Evolutionary conservation across 345 rosid species (phyloP).

Genomic region (Heritiera fomes): DNA sequence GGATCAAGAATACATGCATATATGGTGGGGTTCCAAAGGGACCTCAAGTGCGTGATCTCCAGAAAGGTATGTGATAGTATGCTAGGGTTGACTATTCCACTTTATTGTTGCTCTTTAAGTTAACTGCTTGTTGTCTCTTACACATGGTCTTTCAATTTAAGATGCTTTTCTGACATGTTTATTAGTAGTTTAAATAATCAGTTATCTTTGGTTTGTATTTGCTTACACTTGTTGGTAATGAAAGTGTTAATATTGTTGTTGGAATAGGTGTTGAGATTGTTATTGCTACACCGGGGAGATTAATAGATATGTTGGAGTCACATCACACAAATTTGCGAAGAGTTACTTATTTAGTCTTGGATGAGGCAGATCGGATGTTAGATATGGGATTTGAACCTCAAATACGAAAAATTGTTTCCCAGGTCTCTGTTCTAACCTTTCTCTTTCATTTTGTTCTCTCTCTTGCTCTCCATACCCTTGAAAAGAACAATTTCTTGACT

Average conservation of each 20-base stretch:
- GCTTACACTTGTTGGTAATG: slow-evolving; percentile 11
- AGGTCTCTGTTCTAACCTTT: slow-evolving; percentile 42
- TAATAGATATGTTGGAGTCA: slow-evolving; percentile 98
- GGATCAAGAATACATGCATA: slow-evolving; percentile 88
- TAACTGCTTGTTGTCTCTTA: slow-evolving; percentile 23
- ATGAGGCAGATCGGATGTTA: slow-evolving; percentile 99
- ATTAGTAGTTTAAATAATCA: slow-evolving; percentile 3
- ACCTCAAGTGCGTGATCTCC: slow-evolving; percentile 99
- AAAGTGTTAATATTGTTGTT: slow-evolving; percentile 9
- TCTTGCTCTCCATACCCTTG: not conserved
- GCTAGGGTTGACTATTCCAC: slow-evolving; percentile 30
- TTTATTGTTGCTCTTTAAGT: slow-evolving; percentile 26
- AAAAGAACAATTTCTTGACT: not conserved
- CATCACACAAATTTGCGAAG: slow-evolving; percentile 91
- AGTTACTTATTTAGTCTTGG: slow-evolving; percentile 96
- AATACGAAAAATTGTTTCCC: slow-evolving; percentile 83
- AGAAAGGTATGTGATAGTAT: slow-evolving; percentile 75
- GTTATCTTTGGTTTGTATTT: slow-evolving; percentile 11
- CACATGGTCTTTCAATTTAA: slow-evolving; percentile 33
- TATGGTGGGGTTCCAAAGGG: slow-evolving; percentile 99
- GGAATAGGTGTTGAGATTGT: slow-evolving; percentile 88
- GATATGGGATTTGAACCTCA: slow-evolving; percentile 99
- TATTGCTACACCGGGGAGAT: slow-evolving; percentile 98
- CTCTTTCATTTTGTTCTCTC: not conserved
- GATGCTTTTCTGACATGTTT: slow-evolving; percentile 16